Evolutionary conservation across 1,139 yeast species (phyloP).

Genomic region (Scheffersomyces stambukii): DNA sequence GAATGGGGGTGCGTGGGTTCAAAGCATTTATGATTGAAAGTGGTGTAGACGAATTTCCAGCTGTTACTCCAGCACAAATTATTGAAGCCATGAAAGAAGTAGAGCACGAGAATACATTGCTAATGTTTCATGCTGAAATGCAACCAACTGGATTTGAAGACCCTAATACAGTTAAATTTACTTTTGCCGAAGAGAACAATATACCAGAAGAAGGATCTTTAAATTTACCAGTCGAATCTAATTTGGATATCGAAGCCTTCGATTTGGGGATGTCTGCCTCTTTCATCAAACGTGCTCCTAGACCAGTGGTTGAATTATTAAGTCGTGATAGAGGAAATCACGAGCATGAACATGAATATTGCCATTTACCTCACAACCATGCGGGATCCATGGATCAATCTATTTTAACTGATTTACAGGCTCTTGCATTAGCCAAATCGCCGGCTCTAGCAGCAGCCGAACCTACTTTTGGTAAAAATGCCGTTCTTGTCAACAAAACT

Average conservation of each 20-base stretch:
- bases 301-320: conserved; percentile 32
- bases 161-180: conserved; percentile 13
- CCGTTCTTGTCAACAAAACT: conserved; percentile 39
- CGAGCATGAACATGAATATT: conserved; percentile 27
- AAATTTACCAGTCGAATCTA: conserved; percentile 6
- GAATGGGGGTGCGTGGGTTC: conserved; percentile 87
- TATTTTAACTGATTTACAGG: conserved; percentile 46
- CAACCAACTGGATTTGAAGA: conserved; percentile 37
- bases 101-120: conserved; percentile 57
- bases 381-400: conserved; percentile 35
- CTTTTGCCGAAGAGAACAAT: conserved; percentile 19
- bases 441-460: conserved; percentile 55
- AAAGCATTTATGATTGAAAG: conserved; percentile 88
- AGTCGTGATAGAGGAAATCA: conserved; percentile 14
- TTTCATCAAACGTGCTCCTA: conserved; percentile 39
- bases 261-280: conserved; percentile 47
- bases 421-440: conserved; percentile 49
- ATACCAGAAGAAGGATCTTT: conserved; percentile 16
- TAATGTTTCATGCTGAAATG: conserved; percentile 95
- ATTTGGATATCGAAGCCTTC: conserved; percentile 27
- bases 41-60: conserved; percentile 94
- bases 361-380: conserved; percentile 35
- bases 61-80: conserved; percentile 61
- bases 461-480: conserved; percentile 49
- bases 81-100: conserved; percentile 60